These are phyloP conservation scores for Oldenlandia corymbosa DNA, from an alignment of 257 asterid species.

Conservation along the genomic window DNA sequence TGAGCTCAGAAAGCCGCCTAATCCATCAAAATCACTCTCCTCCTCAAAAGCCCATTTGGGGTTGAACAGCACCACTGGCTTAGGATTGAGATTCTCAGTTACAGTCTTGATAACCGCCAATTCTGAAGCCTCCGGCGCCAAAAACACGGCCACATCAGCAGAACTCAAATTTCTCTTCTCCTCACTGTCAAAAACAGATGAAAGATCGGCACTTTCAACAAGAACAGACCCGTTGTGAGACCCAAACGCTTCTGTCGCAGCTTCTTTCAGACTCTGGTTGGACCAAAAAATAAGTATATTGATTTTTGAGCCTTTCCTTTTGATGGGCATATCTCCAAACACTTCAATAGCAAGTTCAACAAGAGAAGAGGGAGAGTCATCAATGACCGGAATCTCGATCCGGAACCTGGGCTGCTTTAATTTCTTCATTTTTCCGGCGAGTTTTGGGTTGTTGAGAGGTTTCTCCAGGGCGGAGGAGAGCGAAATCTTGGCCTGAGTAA, in stretches of 20 bases:
- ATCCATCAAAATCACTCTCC: conserved; percentile 48
- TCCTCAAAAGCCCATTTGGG: conserved; percentile 81
- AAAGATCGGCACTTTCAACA: conserved; percentile 43
- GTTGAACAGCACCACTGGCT: conserved; percentile 72
- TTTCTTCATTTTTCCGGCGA: conserved; percentile 72
- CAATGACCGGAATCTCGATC: conserved; percentile 71
- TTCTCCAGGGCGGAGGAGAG: conserved; percentile 60
- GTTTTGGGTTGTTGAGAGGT: conserved; percentile 79
- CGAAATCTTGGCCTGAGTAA: conserved; percentile 71
- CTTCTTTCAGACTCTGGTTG: conserved; percentile 28
- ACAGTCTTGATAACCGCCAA: conserved; percentile 43
- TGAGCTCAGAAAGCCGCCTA: conserved; percentile 58
- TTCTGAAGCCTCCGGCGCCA: conserved; percentile 53
- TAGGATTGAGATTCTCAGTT: conserved; percentile 49
- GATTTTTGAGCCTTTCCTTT: conserved; percentile 47
- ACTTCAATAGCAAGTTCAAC: conserved; percentile 59
- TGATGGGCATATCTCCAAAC: conserved; percentile 54
- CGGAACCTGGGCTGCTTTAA: conserved; percentile 75
- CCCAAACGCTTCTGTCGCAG: conserved; percentile 46
- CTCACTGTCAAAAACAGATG: conserved; percentile 36
- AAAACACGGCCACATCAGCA: conserved; percentile 58
- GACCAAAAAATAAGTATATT: conserved; percentile 68
- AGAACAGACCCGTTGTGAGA: conserved; percentile 33
- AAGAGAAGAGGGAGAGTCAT: conserved; percentile 64
- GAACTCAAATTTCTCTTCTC: conserved; percentile 33